A percentile compares a stretch with the other conserved stretches of the same genome.
phyloP scores from a whole-genome alignment of 306 rosid species.

The Rosa rugosa region DNA sequence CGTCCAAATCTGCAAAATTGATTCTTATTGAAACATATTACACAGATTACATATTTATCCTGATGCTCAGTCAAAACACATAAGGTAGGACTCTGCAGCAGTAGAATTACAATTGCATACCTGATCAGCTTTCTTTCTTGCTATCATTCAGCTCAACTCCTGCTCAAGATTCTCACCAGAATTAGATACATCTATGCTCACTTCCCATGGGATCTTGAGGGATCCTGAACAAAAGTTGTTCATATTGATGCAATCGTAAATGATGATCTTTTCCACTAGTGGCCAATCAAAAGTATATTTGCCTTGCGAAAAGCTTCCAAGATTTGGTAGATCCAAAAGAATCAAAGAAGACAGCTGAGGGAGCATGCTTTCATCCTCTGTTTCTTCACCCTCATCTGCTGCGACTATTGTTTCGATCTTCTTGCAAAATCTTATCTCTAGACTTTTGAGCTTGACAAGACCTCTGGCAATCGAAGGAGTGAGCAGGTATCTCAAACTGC shows the following conservation, averaged over 20 bases:
- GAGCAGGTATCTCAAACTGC: background rate
- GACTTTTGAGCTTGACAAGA: background rate
- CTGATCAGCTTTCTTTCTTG: background rate
- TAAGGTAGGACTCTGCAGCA: background rate
- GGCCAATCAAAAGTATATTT: slow-evolving; percentile 2
- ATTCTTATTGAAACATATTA: no score
- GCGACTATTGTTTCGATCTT: slow-evolving; percentile 1
- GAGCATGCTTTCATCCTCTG: background rate
- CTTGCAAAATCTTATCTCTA: background rate
- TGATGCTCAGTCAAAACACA: background rate
- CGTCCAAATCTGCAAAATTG: background rate
- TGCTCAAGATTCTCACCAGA: background rate
- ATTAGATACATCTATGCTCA: accelerated
- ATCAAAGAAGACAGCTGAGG: background rate
- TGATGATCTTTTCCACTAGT: accelerated
- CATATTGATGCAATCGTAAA: background rate
- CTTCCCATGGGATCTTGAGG: background rate
- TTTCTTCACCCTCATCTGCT: background rate
- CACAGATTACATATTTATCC: background rate
- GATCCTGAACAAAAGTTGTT: background rate
- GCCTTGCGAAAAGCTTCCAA: background rate
- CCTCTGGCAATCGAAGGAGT: background rate
- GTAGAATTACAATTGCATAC: background rate
- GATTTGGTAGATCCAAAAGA: background rate
- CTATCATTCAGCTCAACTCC: background rate